Base-by-base conservation (phyloP, 768 basidiomycete genomes). In the Trametes cingulata region DNA sequence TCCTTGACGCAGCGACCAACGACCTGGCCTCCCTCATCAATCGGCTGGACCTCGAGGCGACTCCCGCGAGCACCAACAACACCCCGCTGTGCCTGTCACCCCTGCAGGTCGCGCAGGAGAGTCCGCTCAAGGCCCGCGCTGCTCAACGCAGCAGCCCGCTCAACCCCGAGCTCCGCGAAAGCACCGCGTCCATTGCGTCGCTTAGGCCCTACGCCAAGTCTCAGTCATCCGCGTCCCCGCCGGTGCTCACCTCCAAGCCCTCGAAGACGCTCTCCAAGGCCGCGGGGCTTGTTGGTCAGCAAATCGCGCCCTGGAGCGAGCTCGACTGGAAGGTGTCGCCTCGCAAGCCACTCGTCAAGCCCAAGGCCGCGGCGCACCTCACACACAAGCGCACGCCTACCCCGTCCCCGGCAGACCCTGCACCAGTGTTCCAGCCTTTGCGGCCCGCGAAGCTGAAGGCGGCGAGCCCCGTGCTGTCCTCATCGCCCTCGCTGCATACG, bases 1-100 rank as follows among this genome's bases (percentile, higher is more conserved):
- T 90, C 29, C 75, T 92, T n/a, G 87, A 87, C 62, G 88, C 89
- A 0, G 91, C 88, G 0, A 93, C 91, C 0, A 84, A 90, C 51
- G 91, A 93, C 41, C 80, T 93, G 3, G 91, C 88, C 0, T 83
- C 83, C 56, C 75, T 93, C 3, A 90, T 93, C 70, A 89, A 86
- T 62, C 81, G 82, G n/a, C 78, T 93, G n/a, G 88, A 92, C 64
- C 77, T 93, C 3, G 85, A 91, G 68, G 88, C 89, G 4, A 93
- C 91, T 0, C 91, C 90, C 0, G 77, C 78, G 2, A 79, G 84
- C 2, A 72, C 79, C 22, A 72, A 73, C 24, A 74, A 72, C 33
- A 77, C 78, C 0, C 72, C 75, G 17, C 59, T 68, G 19, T 54
- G 57, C 39, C 57, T 64, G 46, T 63, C 59, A 65, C 66, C 72